phyloP scores from a whole-genome alignment of 2,329 filamentous ascomycete genomes.

The Xylariales sp. region DNA sequence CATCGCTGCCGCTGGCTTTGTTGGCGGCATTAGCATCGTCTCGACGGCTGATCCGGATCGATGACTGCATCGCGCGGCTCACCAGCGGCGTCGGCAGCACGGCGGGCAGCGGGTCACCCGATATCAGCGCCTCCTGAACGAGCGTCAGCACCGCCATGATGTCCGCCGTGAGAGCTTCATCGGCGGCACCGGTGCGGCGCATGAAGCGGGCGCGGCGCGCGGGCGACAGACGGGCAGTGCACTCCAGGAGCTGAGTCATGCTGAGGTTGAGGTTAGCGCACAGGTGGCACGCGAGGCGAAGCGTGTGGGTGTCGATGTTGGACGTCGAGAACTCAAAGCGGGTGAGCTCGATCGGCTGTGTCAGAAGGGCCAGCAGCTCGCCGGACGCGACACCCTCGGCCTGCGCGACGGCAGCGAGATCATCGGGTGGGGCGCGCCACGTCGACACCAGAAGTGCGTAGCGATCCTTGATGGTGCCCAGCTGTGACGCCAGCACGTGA shows the following conservation, averaged over 20 bases:
- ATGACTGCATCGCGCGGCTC: background rate
- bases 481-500: background rate
- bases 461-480: slow-evolving; percentile 1
- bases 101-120: background rate
- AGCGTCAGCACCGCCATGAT: slow-evolving; percentile 1
- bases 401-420: background rate
- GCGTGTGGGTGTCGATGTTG: background rate
- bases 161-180: background rate
- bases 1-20: background rate
- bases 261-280: background rate
- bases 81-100: slow-evolving; percentile 2
- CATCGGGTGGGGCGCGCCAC: background rate
- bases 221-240: background rate
- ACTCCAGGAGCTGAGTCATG: background rate
- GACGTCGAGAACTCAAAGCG: background rate
- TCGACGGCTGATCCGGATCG: too few relatives aligned
- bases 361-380: background rate
- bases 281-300: background rate
- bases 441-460: background rate
- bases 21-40: too few relatives aligned
- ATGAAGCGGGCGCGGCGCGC: background rate
- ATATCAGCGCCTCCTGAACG: background rate
- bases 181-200: background rate
- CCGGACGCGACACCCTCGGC: background rate
- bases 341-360: background rate